Evolutionary conservation across 1,284 basidiomycete species (phyloP), one percentile per base, ranked within the genome.

Genomic region (Apiotrichum akiyoshidainum): DNA sequence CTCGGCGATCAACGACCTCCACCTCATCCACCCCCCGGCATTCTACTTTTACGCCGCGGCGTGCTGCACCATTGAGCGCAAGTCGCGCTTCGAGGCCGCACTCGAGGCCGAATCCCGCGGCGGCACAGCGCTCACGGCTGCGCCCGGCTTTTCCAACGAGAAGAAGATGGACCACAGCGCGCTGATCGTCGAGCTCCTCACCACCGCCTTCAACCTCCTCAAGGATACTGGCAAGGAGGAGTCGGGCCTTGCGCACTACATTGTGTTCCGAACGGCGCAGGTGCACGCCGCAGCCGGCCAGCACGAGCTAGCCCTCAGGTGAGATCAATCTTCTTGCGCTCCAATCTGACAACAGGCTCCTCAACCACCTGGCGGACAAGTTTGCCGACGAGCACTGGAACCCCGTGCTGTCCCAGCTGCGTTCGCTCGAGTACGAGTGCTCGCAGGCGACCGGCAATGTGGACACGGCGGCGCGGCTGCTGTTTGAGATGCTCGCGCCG

Each of bases 11-110:
- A 78, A 79, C 52, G 78, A 80, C 0, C 52, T 76, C 8, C 73
- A 78, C 65, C 84, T 87, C 0, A 75, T 96, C 40, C 90, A 93
- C 66, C 90, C 93, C 70, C 88, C 92, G 0, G 92, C 91, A 0
- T 90, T 87, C 75, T 95, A 94, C 70, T 95, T 91, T 73, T 90
- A 91, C 71, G 85, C 88, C 75, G 89, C 91, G 0, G 93, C 90
- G 0, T 82, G 83, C 48, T 92, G 89, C 69, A 90, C 90, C 0
- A 86, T 92, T 65, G 81, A 85, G 63, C 81, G 93, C 35, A 80
- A 86, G 52, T 81, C 84, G 61, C 81, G 86, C 21, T 94, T 87
- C 72, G 68, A 87, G 54, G 80, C 80, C 17, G 82, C 84, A 14
- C 61, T 86, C 2, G 83, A 85, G 14, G 80, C 80, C 33, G 87